A percentile compares a stretch with the other conserved stretches of the same genome.
phyloP scores from a whole-genome alignment of 2,329 filamentous ascomycete genomes.

The Sclerotinia glacialis region DNA sequence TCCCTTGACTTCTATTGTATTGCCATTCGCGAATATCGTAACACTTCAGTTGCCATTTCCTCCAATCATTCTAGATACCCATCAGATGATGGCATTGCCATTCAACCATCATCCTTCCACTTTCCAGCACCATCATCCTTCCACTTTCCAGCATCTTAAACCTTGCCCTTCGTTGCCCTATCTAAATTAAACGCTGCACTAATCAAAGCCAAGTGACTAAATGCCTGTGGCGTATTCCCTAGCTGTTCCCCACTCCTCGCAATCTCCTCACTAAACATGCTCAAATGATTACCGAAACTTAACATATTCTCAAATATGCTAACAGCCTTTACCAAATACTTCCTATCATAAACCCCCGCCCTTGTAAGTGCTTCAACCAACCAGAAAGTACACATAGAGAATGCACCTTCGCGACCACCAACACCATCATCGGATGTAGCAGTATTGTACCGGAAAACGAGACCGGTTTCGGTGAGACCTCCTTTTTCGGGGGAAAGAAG shows the following conservation, averaged over 20 bases:
- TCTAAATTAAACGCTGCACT: slow-evolving; percentile 76
- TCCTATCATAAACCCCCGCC: slow-evolving; percentile 62
- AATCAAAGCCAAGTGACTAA: slow-evolving; percentile 72
- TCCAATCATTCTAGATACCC: background rate
- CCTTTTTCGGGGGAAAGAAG: slow-evolving; percentile 70
- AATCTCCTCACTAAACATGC: slow-evolving; percentile 79
- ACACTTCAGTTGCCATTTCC: background rate
- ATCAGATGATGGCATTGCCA: too few species aligned
- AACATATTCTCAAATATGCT: slow-evolving; percentile 77
- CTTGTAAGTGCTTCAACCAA: slow-evolving; percentile 74
- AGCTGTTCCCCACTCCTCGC: slow-evolving; percentile 71
- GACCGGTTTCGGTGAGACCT: slow-evolving; percentile 69
- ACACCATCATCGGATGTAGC: slow-evolving; percentile 68
- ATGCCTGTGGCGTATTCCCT: slow-evolving; percentile 77
- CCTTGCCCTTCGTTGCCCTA: slow-evolving; percentile 41
- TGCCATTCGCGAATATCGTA: background rate
- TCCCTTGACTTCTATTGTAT: background rate
- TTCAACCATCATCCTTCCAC: too few species aligned
- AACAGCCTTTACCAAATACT: slow-evolving; percentile 60
- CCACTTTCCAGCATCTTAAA: background rate
- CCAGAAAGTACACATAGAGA: slow-evolving; percentile 83
- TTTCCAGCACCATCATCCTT: background rate
- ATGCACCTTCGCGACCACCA: slow-evolving; percentile 71
- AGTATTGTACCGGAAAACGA: slow-evolving; percentile 74
- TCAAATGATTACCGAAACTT: slow-evolving; percentile 71